Evolutionary conservation across 163 green algal species (phyloP), one percentile per base, ranked within the genome.

Genomic region (Dunaliella salina): DNA sequence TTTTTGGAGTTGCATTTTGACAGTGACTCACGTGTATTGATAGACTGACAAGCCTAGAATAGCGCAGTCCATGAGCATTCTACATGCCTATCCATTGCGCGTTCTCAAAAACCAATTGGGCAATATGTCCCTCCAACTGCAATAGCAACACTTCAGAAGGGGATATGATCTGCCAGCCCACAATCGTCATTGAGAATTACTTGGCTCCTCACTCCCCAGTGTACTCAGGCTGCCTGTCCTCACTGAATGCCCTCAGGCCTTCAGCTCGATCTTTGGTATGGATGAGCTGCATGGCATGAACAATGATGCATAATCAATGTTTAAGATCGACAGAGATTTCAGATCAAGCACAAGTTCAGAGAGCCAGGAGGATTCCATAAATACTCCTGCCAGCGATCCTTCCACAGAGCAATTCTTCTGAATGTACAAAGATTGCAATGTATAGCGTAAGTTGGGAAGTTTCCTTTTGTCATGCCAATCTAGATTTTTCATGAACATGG

Each of bases 221-320:
- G 86, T 96, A 98, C 25, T 87, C 33, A 0, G 96, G 96, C 86
- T 89, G 86, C 33, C 96, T 91, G 91, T 98, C 98, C 87, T 98
- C 95, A 13, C 90, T 91, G 88, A 98, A 98, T 5, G 96, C 95
- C n/a, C 85, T 87, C 40, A 98, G 91, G 18, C 94, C 96, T 85
- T 98, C 96, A 35, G 96, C 82, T 25, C 96, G 84, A 87, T 98
- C 96, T 33, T 92, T 86, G 0, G 93, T 97, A 20, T 89, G 90
- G 22, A 98, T 87, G 81, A 96, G 93, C 87, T 94, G 90, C 63
- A 75, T 30, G 63, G 63, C 20, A 29, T 75, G 22, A 12, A 29
- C 63, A 26, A 12, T 3, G 63, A 29, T 26, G 63, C 63, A 75
- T 5, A 15, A 8, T 50, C 40, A 75, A 29, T 75, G 63, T 69